phyloP scores from a whole-genome alignment of 2,329 filamentous ascomycete species.

The Trichophyton schoenleinii region DNA sequence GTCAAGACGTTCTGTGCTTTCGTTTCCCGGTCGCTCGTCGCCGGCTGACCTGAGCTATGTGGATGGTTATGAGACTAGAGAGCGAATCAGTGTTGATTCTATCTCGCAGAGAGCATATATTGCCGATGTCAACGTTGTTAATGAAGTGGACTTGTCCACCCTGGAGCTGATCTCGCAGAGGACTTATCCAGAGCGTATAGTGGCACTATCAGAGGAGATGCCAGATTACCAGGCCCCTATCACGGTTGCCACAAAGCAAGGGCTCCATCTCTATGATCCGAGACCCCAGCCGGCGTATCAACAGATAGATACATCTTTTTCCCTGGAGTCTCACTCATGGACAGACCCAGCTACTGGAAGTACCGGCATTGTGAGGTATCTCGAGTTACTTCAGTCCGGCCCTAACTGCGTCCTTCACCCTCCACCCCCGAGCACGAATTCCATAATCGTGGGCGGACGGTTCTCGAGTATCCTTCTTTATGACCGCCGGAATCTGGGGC shows the following conservation, averaged over 20 bases:
- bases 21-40: slow-evolving; percentile 29
- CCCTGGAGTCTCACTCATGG: not conserved
- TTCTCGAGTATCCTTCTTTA: slow-evolving; percentile 85
- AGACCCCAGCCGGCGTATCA: slow-evolving; percentile 28
- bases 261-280: slow-evolving; percentile 71
- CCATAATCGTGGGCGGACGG: slow-evolving; percentile 78
- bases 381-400: slow-evolving; percentile 64
- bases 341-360: not conserved
- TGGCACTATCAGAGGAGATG: slow-evolving; percentile 57
- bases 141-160: slow-evolving; percentile 69
- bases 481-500: slow-evolving; percentile 73
- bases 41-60: slow-evolving; percentile 12
- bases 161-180: slow-evolving; percentile 56
- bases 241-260: slow-evolving; percentile 70
- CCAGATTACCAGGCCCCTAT: slow-evolving; percentile 54
- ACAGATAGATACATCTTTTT: not conserved
- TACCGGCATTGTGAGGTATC: slow-evolving; percentile 38
- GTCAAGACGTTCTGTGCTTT: slow-evolving; percentile 52
- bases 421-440: slow-evolving; percentile 51
- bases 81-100: slow-evolving; percentile 71
- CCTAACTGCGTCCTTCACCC: slow-evolving; percentile 74
- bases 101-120: slow-evolving; percentile 58
- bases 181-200: slow-evolving; percentile 70
- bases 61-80: slow-evolving; percentile 21
- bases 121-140: slow-evolving; percentile 61